phyloP scores from a whole-genome alignment of 2,329 filamentous ascomycete species.

The Trichoderma breve region DNA sequence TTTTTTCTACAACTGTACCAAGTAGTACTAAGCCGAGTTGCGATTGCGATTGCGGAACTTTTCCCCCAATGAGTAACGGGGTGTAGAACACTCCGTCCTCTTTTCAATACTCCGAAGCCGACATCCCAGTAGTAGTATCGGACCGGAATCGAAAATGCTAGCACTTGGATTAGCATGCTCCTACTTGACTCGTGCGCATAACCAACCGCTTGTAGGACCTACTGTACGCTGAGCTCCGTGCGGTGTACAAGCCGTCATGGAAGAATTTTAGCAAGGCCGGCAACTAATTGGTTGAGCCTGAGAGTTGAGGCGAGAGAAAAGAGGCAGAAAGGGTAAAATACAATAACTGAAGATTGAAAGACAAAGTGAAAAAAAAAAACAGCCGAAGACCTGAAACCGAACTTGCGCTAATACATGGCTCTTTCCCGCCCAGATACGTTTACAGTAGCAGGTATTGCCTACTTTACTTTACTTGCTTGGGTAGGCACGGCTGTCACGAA shows the following conservation, averaged over 20 bases:
- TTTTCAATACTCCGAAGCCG: constrained; percentile 12
- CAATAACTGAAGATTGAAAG: background rate
- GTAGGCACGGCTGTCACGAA: background rate
- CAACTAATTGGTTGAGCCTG: background rate
- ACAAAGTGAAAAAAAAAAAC: background rate
- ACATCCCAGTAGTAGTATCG: background rate
- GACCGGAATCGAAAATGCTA: constrained; percentile 15
- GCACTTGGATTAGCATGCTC: constrained; percentile 7
- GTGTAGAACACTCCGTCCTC: background rate
- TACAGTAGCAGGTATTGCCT: background rate
- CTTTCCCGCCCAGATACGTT: background rate
- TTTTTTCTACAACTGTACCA: background rate
- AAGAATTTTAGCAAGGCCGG: background rate
- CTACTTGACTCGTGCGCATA: constrained; percentile 15
- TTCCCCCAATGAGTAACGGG: constrained; percentile 8
- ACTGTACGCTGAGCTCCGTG: background rate
- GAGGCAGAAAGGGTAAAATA: background rate
- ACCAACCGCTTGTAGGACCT: background rate
- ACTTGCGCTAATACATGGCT: background rate
- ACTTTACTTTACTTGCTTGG: background rate
- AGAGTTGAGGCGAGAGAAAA: background rate
- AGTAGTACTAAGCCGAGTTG: background rate
- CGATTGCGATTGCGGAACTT: background rate
- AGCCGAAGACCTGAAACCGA: background rate
- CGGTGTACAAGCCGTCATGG: background rate